Base-by-base conservation (phyloP, 129 eudicot species). In the Sambucus nigra region DNA sequence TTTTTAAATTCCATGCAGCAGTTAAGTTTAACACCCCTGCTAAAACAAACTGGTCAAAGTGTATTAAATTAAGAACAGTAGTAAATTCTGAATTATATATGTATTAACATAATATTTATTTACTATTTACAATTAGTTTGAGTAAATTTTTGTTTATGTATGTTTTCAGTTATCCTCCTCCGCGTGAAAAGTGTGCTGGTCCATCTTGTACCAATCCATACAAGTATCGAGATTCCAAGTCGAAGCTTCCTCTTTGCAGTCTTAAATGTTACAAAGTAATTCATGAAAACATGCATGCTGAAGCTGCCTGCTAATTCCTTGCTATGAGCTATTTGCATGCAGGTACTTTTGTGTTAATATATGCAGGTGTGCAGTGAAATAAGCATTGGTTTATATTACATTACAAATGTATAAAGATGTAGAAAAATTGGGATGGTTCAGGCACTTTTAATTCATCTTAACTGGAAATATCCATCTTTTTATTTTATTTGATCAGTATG, bases 221-320 rank as follows among this genome's bases (percentile, higher is more conserved):
- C 82, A 85, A 74, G 67, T 91, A 91, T 57, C 80, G 98, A 1
- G 95, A 91, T 73, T 91, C 98, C 0, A 82, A 76, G 75, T 58
- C 87, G 27, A 82, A 76, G 63, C 78, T 82, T 51, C 98, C 98
- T 60, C 95, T 91, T 33, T 91, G 98, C 77, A 85, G 98, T 76
- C 86, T 91, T 46, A 76, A 85, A 57, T 91, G 98, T 78, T 91
- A 91, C 75, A 91, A 91, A 71, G 94, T 89, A n/a, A 63, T 91
- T 47, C 78, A 79, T 58, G 79, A 55, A 41, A 56, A 70, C 65
- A 50, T 60, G 71, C 75, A 57, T 21, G 57, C 58, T 53, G 74
- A 71, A 63, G 53, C 29, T 24, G 73, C 65, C 32, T 64, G 82
- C 74, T 66, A 58, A 41, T 39, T 53, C 0, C 39, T 28, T 52